Percentiles rank a stretch among this genome's conserved stretches.
Conservation (phyloP, 2,329 filamentous ascomycete species). For the Aureobasidium sp. region DNA sequence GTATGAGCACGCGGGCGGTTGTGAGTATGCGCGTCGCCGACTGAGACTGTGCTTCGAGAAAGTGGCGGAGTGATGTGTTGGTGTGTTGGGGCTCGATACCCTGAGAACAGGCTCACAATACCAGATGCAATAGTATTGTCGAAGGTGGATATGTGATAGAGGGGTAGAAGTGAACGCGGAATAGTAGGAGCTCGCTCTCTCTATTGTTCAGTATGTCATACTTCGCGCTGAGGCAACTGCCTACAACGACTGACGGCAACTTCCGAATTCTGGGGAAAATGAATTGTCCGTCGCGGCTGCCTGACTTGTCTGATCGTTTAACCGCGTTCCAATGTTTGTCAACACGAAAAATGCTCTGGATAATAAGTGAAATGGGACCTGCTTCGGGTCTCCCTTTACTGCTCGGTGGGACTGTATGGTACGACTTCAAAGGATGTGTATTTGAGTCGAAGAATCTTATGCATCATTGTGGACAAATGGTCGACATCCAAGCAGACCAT, state of each 20-base stretch:
- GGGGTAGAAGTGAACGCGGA: constrained; percentile 2
- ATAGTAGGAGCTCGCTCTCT: background rate
- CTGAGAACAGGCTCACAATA: background rate
- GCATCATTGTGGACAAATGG: too few species aligned
- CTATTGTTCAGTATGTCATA: background rate
- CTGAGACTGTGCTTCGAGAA: background rate
- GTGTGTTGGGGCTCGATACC: background rate
- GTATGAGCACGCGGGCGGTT: constrained; percentile 10
- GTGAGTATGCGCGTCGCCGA: background rate
- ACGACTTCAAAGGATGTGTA: background rate
- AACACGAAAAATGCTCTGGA: too few species aligned
- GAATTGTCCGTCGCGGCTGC: background rate
- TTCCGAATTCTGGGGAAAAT: background rate
- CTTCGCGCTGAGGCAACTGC: background rate
- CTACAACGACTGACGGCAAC: background rate
- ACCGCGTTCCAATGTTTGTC: background rate
- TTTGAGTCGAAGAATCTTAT: background rate
- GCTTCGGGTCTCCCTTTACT: background rate
- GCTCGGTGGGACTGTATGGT: too few species aligned
- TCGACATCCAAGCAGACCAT: too few species aligned
- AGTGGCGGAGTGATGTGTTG: background rate
- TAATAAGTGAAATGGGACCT: background rate
- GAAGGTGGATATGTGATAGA: background rate
- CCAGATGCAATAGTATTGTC: background rate
- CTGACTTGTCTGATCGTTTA: background rate